These are phyloP conservation scores for Globisporangium mamillatum DNA, from an alignment of 352 stramenopile genomes.

Conservation along the genomic window DNA sequence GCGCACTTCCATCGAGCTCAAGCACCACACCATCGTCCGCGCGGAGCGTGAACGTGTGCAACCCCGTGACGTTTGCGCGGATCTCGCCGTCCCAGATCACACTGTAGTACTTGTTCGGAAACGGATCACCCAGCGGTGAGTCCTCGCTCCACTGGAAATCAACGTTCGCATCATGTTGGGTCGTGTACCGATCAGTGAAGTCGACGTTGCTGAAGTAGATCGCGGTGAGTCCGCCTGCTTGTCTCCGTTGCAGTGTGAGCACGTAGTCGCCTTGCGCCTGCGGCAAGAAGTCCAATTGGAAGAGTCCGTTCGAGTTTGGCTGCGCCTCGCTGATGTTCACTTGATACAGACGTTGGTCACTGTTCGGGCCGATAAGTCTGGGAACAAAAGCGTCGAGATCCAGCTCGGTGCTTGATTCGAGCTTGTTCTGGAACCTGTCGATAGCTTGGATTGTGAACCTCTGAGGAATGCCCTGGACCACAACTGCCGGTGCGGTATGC, in stretches of 20 bases:
- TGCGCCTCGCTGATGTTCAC: constrained; percentile 47
- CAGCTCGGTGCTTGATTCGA: constrained; percentile 80
- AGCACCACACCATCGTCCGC: constrained; percentile 82
- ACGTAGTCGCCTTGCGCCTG: constrained; percentile 78
- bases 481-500: constrained; percentile 78
- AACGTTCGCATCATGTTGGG: constrained; percentile 68
- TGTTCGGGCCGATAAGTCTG: constrained; percentile 38
- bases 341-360: constrained; percentile 24
- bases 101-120: constrained; percentile 77
- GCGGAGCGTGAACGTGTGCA: constrained; percentile 76
- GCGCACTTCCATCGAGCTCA: constrained; percentile 58
- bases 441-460: constrained; percentile 87
- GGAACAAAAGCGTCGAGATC: constrained; percentile 51
- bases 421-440: constrained; percentile 90
- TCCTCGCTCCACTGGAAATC: constrained; percentile 86
- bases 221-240: constrained; percentile 84
- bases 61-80: constrained; percentile 38
- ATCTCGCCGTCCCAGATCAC: constrained; percentile 70
- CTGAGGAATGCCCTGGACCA: constrained; percentile 71
- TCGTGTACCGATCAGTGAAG: constrained; percentile 80
- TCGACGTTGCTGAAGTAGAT: constrained; percentile 91
- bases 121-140: constrained; percentile 58
- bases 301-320: constrained; percentile 88
- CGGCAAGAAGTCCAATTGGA: constrained; percentile 76
- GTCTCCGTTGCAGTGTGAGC: constrained; percentile 71